Evolutionary conservation across 1,284 basidiomycete species (phyloP).

Genomic region (Papiliotrema fonsecae): DNA sequence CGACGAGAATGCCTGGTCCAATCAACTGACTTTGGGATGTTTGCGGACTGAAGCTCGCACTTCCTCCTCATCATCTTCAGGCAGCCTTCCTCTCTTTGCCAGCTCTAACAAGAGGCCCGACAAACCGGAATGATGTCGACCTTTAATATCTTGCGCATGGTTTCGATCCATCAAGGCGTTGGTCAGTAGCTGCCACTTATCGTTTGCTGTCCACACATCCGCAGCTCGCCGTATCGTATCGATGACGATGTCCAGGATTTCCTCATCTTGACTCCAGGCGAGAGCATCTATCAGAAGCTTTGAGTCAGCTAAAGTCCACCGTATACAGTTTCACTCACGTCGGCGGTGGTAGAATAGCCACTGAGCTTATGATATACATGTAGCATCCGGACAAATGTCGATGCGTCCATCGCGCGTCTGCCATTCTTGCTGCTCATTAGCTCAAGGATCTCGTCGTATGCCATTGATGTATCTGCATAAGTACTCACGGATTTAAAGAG

Average conservation of each 20-base stretch:
- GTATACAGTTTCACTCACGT: conserved; percentile 17
- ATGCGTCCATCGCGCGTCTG: conserved; percentile 32
- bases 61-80: conserved; percentile 28
- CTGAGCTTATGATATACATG: conserved; percentile 34
- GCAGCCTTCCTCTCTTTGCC: conserved; percentile 24
- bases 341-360: conserved; percentile 37
- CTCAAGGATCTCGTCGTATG: neutral
- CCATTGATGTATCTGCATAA: no score
- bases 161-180: conserved; percentile 36
- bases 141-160: conserved; percentile 21
- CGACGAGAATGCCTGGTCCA: neutral
- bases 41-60: conserved; percentile 20
- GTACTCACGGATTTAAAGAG: conserved; percentile 22
- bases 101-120: conserved; percentile 26
- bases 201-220: conserved; percentile 44
- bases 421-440: conserved; percentile 16
- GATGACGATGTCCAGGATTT: conserved; percentile 34
- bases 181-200: conserved; percentile 36
- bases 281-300: conserved; percentile 26
- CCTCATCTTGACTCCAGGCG: conserved; percentile 30
- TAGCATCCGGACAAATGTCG: conserved; percentile 35
- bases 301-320: conserved; percentile 10
- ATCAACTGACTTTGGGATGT: conserved; percentile 13
- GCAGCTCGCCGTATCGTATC: conserved; percentile 38
- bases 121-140: conserved; percentile 23